A percentile compares a stretch with the other conserved stretches of the same genome.
Conservation (phyloP, 371 early-diverging fungal species). For the Rhizopus arrhizus region DNA sequence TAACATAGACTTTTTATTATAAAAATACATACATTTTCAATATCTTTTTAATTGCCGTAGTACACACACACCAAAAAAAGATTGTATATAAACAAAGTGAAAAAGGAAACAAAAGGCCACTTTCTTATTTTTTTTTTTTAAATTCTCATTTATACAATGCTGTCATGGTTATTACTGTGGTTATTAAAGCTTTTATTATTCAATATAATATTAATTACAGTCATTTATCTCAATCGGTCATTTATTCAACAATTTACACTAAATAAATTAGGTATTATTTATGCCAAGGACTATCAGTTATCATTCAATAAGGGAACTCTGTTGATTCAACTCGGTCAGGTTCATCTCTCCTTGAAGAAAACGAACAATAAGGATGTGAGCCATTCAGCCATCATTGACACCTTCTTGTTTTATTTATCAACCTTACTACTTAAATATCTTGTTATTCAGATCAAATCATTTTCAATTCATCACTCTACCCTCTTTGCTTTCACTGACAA, state of each 20-base stretch:
- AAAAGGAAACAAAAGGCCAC: conserved; percentile 8
- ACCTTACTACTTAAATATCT: too few species aligned
- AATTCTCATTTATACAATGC: not conserved
- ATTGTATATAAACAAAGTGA: not conserved
- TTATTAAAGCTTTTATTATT: not conserved
- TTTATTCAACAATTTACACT: not conserved
- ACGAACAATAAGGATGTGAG: not conserved
- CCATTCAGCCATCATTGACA: not conserved
- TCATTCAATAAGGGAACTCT: not conserved
- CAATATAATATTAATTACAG: not conserved
- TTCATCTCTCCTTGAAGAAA: not conserved
- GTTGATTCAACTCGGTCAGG: not conserved
- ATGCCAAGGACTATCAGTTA: not conserved
- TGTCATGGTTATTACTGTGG: not conserved
- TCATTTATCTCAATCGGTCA: not conserved
- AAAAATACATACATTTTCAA: too few species aligned
- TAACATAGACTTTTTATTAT: too few species aligned
- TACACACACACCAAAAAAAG: not conserved
- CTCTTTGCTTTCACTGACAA: too few species aligned
- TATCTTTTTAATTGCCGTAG: too few species aligned
- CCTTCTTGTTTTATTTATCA: not conserved
- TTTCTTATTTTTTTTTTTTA: conserved; percentile 1
- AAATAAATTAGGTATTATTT: not conserved
- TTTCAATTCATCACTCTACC: too few species aligned
- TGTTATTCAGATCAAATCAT: too few species aligned